Evolutionary conservation across 805 yeast genomes (phyloP).

Genomic region (Candida krabiensis): DNA sequence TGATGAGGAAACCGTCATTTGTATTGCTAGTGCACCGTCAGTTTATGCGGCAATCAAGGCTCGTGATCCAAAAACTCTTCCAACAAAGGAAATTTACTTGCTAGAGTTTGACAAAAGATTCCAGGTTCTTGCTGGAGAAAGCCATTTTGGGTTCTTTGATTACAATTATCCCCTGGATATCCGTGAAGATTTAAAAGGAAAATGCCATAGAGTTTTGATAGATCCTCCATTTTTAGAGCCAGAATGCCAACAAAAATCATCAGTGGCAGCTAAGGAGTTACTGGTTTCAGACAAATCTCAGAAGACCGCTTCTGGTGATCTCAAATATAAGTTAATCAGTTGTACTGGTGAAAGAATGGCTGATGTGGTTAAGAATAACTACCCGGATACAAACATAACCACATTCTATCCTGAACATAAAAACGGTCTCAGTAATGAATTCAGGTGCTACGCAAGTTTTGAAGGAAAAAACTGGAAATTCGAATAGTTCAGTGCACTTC

Average conservation of each 20-base stretch:
- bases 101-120: conserved; percentile 82
- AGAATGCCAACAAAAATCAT: conserved; percentile 76
- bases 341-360: conserved; percentile 92
- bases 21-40: conserved; percentile 86
- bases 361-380: conserved; percentile 55
- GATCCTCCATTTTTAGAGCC: conserved; percentile 89
- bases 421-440: conserved; percentile 85
- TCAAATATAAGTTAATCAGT: conserved; percentile 55
- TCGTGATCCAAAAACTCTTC: conserved; percentile 49
- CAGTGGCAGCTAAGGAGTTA: conserved; percentile 62
- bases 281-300: conserved; percentile 40
- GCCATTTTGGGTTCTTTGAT: conserved; percentile 72
- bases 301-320: conserved; percentile 41
- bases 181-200: conserved; percentile 55
- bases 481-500: too few relatives aligned
- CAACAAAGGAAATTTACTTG: conserved; percentile 69
- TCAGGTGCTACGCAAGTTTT: conserved; percentile 78
- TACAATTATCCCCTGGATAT: conserved; percentile 66
- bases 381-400: conserved; percentile 66
- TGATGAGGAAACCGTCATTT: conserved; percentile 65
- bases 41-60: conserved; percentile 80
- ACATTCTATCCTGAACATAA: conserved; percentile 76
- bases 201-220: conserved; percentile 68
- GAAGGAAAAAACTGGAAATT: conserved; percentile 71
- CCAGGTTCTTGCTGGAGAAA: conserved; percentile 64